Evolutionary conservation across 2,329 filamentous ascomycete genomes (phyloP), one percentile per base, ranked within the genome.

Genomic region (Penicillium hordei): DNA sequence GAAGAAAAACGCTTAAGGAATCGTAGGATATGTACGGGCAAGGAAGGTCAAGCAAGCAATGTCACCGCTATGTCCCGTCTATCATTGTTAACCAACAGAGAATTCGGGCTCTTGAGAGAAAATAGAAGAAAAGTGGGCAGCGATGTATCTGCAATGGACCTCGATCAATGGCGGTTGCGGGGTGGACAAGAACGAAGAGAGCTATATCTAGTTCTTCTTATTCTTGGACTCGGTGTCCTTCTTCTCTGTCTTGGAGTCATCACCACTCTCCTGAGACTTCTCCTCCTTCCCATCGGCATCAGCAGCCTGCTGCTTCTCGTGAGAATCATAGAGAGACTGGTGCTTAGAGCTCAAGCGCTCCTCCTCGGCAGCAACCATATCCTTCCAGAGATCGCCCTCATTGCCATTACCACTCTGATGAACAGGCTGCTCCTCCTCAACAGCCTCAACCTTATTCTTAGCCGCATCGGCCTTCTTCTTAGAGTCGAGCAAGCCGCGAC

Each of bases 311-410:
- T 66, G 57, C 55, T 57, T 49, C 13, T 63, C 40, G 2, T 49
- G 50, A 2, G 62, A 54, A 46, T 63, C 64, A 17, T 68, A 66
- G 17, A 77, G 58, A n/a, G 69, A 65, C 59, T 72, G 62, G 48
- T 79, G 72, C 59, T 76, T 73, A 19, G 70, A 67, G 65, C 78
- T 79, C 56, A 81, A 64, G 40, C 78, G 70, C 55, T 76, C 60
- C 67, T 81, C 79, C 66, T 81, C 77, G 5, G 75, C 75, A 52
- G 74, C 77, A 59, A 81, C 77, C 79, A 81, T 81, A 51, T 81
- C 78, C 71, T 76, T 94, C 94, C 94, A 99, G 69, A 97, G 83
- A 76, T 97, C 93, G 79, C 96, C 90, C 44, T 91, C 90, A 3
- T 5, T 23, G 83, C 62, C 90, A 83, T 12, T n/a, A n/a, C 21